Evolutionary conservation across 345 rosid genomes (phyloP).

Genomic region (Nephelium lappaceum): DNA sequence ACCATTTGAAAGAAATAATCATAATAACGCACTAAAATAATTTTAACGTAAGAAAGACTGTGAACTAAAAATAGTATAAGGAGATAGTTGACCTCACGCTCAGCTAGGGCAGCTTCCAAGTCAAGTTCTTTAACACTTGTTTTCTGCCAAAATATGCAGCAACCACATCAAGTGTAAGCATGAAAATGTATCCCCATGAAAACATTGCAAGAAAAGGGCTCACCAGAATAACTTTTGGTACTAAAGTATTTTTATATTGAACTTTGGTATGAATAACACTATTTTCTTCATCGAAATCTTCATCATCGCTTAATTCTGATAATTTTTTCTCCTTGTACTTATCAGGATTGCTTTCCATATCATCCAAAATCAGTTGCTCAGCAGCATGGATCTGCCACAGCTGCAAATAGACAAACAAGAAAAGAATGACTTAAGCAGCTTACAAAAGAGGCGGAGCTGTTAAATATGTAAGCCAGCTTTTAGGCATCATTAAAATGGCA

Average conservation of each 20-base stretch:
- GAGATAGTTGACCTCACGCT: slow-evolving; percentile 64
- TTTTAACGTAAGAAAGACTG: neutral
- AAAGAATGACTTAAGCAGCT: neutral
- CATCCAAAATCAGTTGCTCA: slow-evolving; percentile 95
- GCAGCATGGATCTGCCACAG: slow-evolving; percentile 90
- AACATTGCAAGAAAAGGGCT: slow-evolving; percentile 23
- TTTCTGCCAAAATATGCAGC: slow-evolving; percentile 54
- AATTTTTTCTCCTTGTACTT: slow-evolving; percentile 77
- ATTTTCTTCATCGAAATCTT: slow-evolving; percentile 71
- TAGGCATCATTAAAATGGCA: neutral
- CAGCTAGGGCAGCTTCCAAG: slow-evolving; percentile 87
- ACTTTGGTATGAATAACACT: slow-evolving; percentile 58
- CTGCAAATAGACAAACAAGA: slow-evolving; percentile 44
- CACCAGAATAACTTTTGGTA: slow-evolving; percentile 78
- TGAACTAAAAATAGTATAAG: neutral
- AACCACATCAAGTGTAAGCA: slow-evolving; percentile 24
- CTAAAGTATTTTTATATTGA: slow-evolving; percentile 53
- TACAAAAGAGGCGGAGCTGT: neutral
- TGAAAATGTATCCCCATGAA: neutral
- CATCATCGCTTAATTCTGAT: slow-evolving; percentile 83
- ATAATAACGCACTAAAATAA: neutral
- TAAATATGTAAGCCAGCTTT: neutral
- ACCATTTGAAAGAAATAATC: slow-evolving; percentile 4
- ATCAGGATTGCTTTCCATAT: slow-evolving; percentile 78
- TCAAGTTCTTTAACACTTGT: slow-evolving; percentile 91